Evolutionary conservation across 108 stramenopile species (phyloP).

Genomic region (Ochromonas danica): DNA sequence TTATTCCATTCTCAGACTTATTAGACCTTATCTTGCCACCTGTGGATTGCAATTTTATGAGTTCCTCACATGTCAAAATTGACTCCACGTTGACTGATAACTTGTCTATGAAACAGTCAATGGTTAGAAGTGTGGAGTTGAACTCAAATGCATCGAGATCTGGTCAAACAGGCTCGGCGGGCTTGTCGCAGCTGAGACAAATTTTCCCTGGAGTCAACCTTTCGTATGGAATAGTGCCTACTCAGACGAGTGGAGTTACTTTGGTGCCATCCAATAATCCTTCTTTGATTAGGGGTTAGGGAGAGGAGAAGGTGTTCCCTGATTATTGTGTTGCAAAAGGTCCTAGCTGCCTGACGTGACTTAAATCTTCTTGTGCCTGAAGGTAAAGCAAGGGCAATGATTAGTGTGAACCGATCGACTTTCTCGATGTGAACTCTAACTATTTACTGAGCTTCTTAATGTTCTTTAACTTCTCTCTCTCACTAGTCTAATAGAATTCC

Average conservation of each 20-base stretch:
- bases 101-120: too few species aligned
- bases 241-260: too few species aligned
- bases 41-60: too few species aligned
- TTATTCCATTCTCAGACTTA: conserved; percentile 18
- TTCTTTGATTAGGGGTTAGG: too few species aligned
- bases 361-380: neutral
- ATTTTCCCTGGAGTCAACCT: neutral
- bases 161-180: neutral
- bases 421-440: neutral
- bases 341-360: conserved; percentile 33
- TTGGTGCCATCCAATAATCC: too few species aligned
- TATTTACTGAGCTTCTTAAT: neutral
- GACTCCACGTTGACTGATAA: too few species aligned
- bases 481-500: neutral
- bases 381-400: neutral
- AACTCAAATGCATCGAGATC: too few species aligned
- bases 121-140: too few species aligned
- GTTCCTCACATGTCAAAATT: too few species aligned
- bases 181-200: neutral
- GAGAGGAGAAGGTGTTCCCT: neutral
- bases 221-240: too few species aligned
- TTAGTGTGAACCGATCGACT: neutral
- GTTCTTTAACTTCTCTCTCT: neutral
- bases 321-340: conserved; percentile 29
- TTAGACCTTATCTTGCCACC: conserved; percentile 30